Conservation (phyloP, 345 rosid species). For the Salix suchowensis region DNA sequence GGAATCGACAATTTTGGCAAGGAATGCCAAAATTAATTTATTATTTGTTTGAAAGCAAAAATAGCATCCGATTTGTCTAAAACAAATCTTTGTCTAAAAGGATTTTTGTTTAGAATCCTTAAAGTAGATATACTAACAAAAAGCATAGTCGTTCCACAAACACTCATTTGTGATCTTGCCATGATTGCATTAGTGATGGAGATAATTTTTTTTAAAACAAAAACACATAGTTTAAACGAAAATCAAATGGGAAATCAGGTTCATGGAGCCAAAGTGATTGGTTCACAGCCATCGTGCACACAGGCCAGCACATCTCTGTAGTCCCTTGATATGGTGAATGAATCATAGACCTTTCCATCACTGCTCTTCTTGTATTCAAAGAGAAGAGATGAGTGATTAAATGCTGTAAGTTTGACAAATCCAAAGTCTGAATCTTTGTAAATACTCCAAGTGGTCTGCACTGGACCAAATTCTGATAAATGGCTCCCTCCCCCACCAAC, state of each 20-base stretch:
- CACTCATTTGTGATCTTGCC: too few relatives aligned
- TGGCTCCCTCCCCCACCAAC: slow-evolving; percentile 83
- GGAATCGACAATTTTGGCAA: too few relatives aligned
- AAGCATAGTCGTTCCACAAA: too few relatives aligned
- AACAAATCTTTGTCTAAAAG: too few relatives aligned
- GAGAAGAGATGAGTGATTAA: slow-evolving; percentile 63
- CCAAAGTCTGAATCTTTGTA: slow-evolving; percentile 69
- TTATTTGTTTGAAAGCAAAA: too few relatives aligned
- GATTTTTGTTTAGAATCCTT: too few relatives aligned
- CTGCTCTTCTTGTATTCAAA: slow-evolving; percentile 89
- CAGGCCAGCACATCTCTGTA: slow-evolving; percentile 81
- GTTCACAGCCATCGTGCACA: slow-evolving; percentile 61
- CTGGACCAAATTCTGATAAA: slow-evolving; percentile 43
- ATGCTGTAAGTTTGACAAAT: slow-evolving; percentile 74
- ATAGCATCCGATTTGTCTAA: too few relatives aligned
- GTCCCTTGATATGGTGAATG: slow-evolving; percentile 76
- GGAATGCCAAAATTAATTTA: too few relatives aligned
- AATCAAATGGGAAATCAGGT: background rate
- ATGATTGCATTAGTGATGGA: too few relatives aligned
- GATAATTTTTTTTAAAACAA: too few relatives aligned
- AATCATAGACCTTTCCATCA: slow-evolving; percentile 65
- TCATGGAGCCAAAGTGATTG: slow-evolving; percentile 60
- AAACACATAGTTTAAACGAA: too few relatives aligned
- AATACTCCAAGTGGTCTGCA: slow-evolving; percentile 61
- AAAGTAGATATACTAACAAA: too few relatives aligned